Evolutionary conservation across 345 rosid species (phyloP).

Genomic region (Lepidium sativum): DNA sequence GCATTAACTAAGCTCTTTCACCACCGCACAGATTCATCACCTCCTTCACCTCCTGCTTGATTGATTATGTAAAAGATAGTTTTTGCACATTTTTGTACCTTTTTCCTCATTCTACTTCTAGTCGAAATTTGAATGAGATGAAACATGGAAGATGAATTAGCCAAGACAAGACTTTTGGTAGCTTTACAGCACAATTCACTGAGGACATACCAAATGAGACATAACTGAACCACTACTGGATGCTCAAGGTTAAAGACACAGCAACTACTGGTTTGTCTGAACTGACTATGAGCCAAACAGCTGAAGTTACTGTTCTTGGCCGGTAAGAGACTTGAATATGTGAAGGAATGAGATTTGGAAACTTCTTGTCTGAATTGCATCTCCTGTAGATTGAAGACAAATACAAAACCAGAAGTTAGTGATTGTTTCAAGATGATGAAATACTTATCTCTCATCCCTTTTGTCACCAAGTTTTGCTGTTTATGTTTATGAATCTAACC

Average conservation of each 20-base stretch:
- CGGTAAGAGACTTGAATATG: too few relatives aligned
- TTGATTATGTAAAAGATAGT: conserved; percentile 27
- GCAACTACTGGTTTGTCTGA: too few relatives aligned
- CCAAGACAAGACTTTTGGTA: neutral
- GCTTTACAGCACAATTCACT: neutral
- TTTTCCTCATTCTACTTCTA: neutral
- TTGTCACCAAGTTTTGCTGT: too few relatives aligned
- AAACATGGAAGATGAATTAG: conserved; percentile 7
- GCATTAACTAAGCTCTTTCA: conserved; percentile 54
- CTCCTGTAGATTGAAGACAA: too few relatives aligned
- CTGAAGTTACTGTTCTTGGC: too few relatives aligned
- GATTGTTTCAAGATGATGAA: too few relatives aligned
- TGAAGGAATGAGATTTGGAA: too few relatives aligned
- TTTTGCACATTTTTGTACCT: neutral
- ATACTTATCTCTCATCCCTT: too few relatives aligned
- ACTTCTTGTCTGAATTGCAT: too few relatives aligned
- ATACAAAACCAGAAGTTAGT: too few relatives aligned
- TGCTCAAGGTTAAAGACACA: neutral
- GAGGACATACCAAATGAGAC: neutral
- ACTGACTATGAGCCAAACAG: too few relatives aligned
- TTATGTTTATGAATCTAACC: too few relatives aligned
- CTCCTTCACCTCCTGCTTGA: conserved; percentile 33
- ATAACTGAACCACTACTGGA: neutral
- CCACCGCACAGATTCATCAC: conserved; percentile 39
- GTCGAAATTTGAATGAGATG: conserved; percentile 12